Base-by-base conservation (phyloP, 2,329 filamentous ascomycete genomes). In the Teratosphaeria viscida region DNA sequence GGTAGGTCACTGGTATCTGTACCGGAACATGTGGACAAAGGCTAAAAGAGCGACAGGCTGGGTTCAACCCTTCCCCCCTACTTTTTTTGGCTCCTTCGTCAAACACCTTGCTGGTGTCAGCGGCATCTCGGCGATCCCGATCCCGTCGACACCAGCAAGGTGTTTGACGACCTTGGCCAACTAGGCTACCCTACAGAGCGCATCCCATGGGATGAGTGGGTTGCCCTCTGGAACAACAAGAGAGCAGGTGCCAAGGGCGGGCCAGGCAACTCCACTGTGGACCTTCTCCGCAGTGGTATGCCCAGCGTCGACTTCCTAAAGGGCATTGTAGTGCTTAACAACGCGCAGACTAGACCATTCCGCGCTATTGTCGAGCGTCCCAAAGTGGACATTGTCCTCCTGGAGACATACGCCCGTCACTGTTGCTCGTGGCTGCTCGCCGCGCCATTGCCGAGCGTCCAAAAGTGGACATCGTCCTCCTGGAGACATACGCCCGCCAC, bases 221-320 rank as follows among this genome's bases (percentile, higher is more conserved):
- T 89, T 8, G 75, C 80, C 0, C 75, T 88, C 2, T 92, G 89
- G 89, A 83, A 79, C 52, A 84, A 90, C 72, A 85, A 87, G 75
- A 77, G 88, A 66, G 85, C 85, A 11, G 78, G 78, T 10, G 77
- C 77, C 57, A 86, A 85, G 65, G 82, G 83, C 62, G 86, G 85
- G 35, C 85, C 89, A 56, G 87, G 86, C 49, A 83, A 84, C 1
- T 90, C 90, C 67, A 91, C 89, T 0, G 83, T 89, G 37, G 88
- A 91, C 64, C 89, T 92, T 64, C 84, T 92, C 11, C 85, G 87
- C 55, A 86, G 87, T 63, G 88, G 89, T 62, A 91, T 92, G 88
- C 89, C 89, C 1, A 86, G 81, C 7, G 82, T 87, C 1, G 86
- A 89, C 14, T 88, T 88, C 67, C 73, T 92, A 57, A 79, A 82